Evolutionary conservation across 1,139 yeast genomes (phyloP), one percentile per base, ranked within the genome.

Genomic region (Chernovozyma aurita): DNA sequence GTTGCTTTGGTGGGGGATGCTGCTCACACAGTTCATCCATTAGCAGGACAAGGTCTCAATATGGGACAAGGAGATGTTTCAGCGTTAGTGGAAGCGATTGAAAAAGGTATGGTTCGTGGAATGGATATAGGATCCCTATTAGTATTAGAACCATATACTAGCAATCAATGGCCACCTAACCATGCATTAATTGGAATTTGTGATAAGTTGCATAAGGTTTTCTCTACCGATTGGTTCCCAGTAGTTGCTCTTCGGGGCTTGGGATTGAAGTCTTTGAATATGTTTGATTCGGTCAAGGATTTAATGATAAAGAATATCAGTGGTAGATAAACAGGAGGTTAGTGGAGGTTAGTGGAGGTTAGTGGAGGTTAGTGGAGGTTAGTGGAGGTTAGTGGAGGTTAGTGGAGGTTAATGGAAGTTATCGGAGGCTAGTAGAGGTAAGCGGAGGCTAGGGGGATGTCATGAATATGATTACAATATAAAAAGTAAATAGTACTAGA

Each of bases 1-100:
- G 75, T 90, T 24, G 98, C 97, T 0, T 66, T 92, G 16, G 84
- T 92, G 8, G 98, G 99, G 16, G 99, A 92, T 60, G 98, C 99
- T 1, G 98, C 97, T 0, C 99, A 92, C 49, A 84, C 97, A 0
- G 86, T 95, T 1, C 98, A 92, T 57, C 98, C 99, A 2, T 69
- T 92, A 41, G 97, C 97, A 2, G 99, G 99, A 4, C 98, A 94
- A 61, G 98, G 99, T 13, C 73, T 92, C 42, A 92, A 92, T 57
- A 88, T 92, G 95, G 98, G 98, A n/a, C 97, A 90, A 57, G 80
- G 84, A 25, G 99, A 92, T 53, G 96, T 86, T 2, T 80, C 80
- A 39, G 67, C 81, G 2, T 68, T 92, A 30, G 78, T 82, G 1
- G 65, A 58, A 1, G 85, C 94, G 0, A 55, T 92, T 30, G 95